Percentiles rank a stretch among this genome's conserved stretches.
These are phyloP conservation scores for Gossypium davidsonii DNA, from an alignment of 441 rosid species.

Conservation along the genomic window DNA sequence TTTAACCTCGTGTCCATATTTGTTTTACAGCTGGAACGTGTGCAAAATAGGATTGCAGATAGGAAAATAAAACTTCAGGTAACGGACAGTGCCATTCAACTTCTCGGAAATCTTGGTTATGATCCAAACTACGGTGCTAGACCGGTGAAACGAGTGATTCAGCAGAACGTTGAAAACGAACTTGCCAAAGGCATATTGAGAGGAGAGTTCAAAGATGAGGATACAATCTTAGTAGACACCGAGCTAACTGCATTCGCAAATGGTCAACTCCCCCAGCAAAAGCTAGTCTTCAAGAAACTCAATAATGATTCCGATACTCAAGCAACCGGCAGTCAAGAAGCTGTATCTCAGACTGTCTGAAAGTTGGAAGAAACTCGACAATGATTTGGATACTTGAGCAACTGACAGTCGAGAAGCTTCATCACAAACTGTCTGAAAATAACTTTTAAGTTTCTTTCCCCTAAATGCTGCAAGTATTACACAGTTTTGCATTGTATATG, in stretches of 20 bases:
- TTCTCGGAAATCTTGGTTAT: conserved; percentile 80
- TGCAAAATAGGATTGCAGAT: conserved; percentile 77
- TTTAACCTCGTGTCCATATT: neutral
- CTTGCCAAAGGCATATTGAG: conserved; percentile 90
- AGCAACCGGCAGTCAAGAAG: conserved; percentile 33
- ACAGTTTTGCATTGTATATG: neutral
- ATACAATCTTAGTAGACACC: conserved; percentile 52
- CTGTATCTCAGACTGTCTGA: conserved; percentile 24
- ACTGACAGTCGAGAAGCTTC: conserved; percentile 33
- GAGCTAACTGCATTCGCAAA: conserved; percentile 64
- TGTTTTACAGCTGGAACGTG: conserved; percentile 65
- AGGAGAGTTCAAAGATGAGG: conserved; percentile 85
- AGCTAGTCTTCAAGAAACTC: conserved; percentile 55
- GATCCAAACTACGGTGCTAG: conserved; percentile 97
- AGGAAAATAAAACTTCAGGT: conserved; percentile 73
- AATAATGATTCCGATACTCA: conserved; percentile 23
- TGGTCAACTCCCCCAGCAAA: conserved; percentile 83
- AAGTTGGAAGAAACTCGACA: conserved; percentile 30
- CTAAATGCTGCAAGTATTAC: neutral
- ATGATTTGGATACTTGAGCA: conserved; percentile 21
- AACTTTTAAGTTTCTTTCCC: neutral
- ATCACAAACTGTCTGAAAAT: conserved; percentile 20
- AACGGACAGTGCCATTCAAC: conserved; percentile 65
- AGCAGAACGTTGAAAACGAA: conserved; percentile 83
- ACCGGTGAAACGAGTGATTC: conserved; percentile 94